Conservation (phyloP, 1,284 basidiomycete genomes). For the Peniophora sp. region DNA sequence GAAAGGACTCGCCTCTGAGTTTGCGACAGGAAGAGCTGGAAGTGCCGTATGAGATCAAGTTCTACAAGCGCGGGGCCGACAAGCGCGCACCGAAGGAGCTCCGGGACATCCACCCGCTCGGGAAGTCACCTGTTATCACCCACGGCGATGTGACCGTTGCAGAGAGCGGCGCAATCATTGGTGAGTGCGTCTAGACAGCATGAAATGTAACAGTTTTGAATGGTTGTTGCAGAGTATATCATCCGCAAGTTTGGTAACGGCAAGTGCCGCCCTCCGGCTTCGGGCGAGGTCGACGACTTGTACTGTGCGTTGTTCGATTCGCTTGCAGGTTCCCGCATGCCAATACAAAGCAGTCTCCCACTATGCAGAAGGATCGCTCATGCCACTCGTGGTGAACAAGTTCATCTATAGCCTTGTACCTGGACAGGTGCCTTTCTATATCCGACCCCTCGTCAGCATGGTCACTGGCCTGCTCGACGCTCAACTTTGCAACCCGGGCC, state of each 20-base stretch:
- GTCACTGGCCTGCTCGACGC: conserved; percentile 15
- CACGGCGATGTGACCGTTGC: conserved; percentile 34
- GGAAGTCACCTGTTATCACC: conserved; percentile 40
- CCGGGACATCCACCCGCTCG: conserved; percentile 31
- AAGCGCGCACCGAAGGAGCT: conserved; percentile 25
- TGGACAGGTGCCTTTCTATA: conserved; percentile 20
- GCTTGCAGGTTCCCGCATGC: neutral
- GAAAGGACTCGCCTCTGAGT: neutral
- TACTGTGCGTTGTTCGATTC: conserved; percentile 19
- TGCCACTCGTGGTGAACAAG: conserved; percentile 27
- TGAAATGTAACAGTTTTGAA: too few species aligned
- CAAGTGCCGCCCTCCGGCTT: conserved; percentile 6
- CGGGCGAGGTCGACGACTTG: conserved; percentile 18
- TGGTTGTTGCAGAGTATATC: conserved; percentile 28
- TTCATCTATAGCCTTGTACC: conserved; percentile 22
- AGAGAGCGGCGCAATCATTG: conserved; percentile 42
- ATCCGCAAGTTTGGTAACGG: conserved; percentile 19
- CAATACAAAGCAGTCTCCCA: conserved; percentile 20
- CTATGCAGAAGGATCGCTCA: conserved; percentile 32
- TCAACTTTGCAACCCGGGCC: conserved; percentile 15
- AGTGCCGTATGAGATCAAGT: conserved; percentile 20
- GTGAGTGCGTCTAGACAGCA: conserved; percentile 18
- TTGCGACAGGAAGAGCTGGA: conserved; percentile 19
- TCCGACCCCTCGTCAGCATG: conserved; percentile 21
- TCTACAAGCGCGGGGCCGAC: conserved; percentile 17